These are phyloP conservation scores for Venturia pyrina DNA, from an alignment of 2,329 filamentous ascomycete genomes.

Conservation along the genomic window DNA sequence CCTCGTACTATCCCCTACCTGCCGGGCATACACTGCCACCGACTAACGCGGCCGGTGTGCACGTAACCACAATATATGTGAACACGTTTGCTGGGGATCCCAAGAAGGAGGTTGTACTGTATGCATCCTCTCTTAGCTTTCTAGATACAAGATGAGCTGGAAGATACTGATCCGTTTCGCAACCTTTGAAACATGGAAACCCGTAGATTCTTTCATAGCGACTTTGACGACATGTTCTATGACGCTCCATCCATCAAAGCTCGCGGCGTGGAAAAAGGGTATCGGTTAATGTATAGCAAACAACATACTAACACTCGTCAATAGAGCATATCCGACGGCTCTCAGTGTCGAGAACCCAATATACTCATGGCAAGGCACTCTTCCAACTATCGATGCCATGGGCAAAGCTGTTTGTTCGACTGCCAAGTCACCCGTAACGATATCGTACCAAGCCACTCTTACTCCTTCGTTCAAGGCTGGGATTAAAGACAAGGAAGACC, in stretches of 20 bases:
- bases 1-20: slow-evolving; percentile 11
- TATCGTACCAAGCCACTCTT: neutral
- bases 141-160: neutral
- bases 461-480: neutral
- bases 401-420: slow-evolving; percentile 1
- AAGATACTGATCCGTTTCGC: too few species aligned
- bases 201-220: too few species aligned
- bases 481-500: neutral
- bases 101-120: neutral
- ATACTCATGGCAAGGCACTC: slow-evolving; percentile 3
- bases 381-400: slow-evolving; percentile 5
- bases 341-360: neutral
- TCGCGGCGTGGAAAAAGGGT: too few species aligned
- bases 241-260: neutral
- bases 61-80: neutral
- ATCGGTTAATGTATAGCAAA: too few species aligned
- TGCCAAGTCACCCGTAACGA: neutral
- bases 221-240: neutral
- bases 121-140: neutral
- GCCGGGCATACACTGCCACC: slow-evolving; percentile 13
- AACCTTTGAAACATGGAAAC: too few species aligned
- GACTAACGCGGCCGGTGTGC: slow-evolving; percentile 10
- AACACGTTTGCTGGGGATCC: neutral
- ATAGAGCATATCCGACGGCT: slow-evolving; percentile 8
- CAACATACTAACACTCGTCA: neutral